These are phyloP conservation scores for Cercospora canescens DNA, from an alignment of 2,329 filamentous ascomycete genomes.

Conservation along the genomic window DNA sequence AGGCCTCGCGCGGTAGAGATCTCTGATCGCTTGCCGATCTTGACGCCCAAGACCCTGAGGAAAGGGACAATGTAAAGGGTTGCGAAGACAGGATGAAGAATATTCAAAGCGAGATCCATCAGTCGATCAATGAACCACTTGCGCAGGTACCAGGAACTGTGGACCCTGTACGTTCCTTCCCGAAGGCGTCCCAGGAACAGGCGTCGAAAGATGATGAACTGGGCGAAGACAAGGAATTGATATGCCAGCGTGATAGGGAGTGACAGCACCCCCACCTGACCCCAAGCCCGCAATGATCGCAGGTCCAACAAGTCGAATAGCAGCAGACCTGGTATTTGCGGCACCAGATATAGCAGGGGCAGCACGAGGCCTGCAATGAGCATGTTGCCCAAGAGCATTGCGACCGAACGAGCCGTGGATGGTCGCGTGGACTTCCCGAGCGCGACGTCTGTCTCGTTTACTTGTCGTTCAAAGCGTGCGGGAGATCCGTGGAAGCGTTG, in stretches of 20 bases:
- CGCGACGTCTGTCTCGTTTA: conserved; percentile 15
- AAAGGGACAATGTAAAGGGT: conserved; percentile 30
- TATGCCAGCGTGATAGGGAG: conserved; percentile 27
- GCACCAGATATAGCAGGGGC: conserved; percentile 23
- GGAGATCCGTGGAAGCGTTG: conserved; percentile 29
- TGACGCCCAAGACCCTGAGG: conserved; percentile 25
- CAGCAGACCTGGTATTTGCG: conserved; percentile 26
- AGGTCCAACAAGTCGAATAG: conserved; percentile 24
- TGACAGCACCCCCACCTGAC: conserved; percentile 23
- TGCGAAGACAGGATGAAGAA: conserved; percentile 28
- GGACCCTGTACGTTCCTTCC: conserved; percentile 25
- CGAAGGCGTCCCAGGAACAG: conserved; percentile 19
- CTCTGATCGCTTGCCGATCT: conserved; percentile 28
- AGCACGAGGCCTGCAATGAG: conserved; percentile 19
- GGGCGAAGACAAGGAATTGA: conserved; percentile 23
- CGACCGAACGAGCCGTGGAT: conserved; percentile 15
- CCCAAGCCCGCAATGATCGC: conserved; percentile 19
- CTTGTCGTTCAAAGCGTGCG: conserved; percentile 22
- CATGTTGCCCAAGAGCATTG: conserved; percentile 20
- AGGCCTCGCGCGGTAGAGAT: conserved; percentile 27
- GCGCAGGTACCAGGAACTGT: conserved; percentile 26
- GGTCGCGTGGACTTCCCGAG: conserved; percentile 17
- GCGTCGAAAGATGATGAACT: conserved; percentile 24
- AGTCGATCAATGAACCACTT: conserved; percentile 29
- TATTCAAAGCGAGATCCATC: conserved; percentile 28